Evolutionary conservation across 2,329 filamentous ascomycete species (phyloP), one percentile per base, ranked within the genome.

Genomic region (Eurotiales sp.): DNA sequence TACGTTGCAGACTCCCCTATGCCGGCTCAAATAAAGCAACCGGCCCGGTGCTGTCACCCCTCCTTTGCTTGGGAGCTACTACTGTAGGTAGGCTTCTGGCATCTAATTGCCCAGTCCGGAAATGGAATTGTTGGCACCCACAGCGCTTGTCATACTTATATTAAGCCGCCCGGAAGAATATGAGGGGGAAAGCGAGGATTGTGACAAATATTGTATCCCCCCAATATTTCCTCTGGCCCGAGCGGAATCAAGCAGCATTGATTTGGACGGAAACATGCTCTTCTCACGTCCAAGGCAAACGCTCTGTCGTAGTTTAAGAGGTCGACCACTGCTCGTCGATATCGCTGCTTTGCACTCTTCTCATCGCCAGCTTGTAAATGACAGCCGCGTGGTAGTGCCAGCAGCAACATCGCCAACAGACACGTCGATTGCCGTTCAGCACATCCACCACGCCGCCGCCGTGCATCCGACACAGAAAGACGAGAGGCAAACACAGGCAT

Each of bases 71-170:
- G 34, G 30, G 21, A 46, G 30, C 37, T 25, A 14, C n/a, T 14
- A n/a, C n/a, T n/a, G n/a, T n/a, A n/a, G n/a, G n/a, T n/a, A n/a
- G n/a, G n/a, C n/a, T n/a, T n/a, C n/a, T n/a, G n/a, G n/a, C n/a
- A n/a, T n/a, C 1, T 17, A 25, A 41, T 50, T 50, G 39, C 46
- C 46, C 46, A 34, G 43, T 50, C 46, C 39, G 37, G 46, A 50
- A 42, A 14, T 27, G 19, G 34, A 15, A 19, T 15, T 12, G 29
- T 10, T 27, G 25, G 25, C 25, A 27, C 25, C 25, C 25, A 27
- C 25, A 27, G 25, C 25, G 25, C 25, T 27, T 10, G 25, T 27
- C 21, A 15, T 30, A 40, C 22, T 8, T 42, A 17, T 7, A 37
- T 45, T 45, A 46, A 12, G 27, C 43, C 17, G 22, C 42, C 25